Evolutionary conservation across 352 stramenopile species (phyloP), one percentile per base, ranked within the genome.

Genomic region (Phytopythium ostracodes): DNA sequence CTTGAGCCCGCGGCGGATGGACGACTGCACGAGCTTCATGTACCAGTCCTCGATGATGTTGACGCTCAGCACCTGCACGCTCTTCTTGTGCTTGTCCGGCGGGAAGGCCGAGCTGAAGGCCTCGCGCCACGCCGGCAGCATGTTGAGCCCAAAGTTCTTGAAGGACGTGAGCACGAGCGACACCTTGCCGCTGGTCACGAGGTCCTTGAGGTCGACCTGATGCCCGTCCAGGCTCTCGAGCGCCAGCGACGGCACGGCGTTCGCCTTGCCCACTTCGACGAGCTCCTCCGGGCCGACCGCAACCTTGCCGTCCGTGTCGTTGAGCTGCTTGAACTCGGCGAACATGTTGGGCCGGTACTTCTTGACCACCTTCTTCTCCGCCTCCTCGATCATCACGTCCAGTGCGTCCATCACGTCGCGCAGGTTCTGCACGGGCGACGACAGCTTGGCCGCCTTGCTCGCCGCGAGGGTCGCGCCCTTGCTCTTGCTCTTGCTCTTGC

Each of bases 11-110:
- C 66, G 70, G 20, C 73, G 75, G 60, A 95, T 95, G 35, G 81
- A 89, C 0, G 72, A 64, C 27, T 83, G 75, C 50, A 95, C 78
- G 24, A 92, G 64, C 71, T 91, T 91, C 77, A 93, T 91, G 74
- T 95, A 95, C 87, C 87, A 95, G 60, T 95, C 87, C 60, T 95
- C 87, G 24, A 95, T 90, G 66, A 95, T 86, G 61, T 91, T 92
- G 56, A 95, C 72, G 60, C 79, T 83, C 25, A 89, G 53, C 2
- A 84, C 77, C 66, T 92, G 84, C 51, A 90, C 75, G 5, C 44
- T 58, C 18, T 8, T 22, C 17, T 56, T 12, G 51, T 64, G 66
- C 29, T 72, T 44, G 15, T 61, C 52, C 17, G 68, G 54, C 22
- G 43, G 67, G 60, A 92, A 84, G 27, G 73, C 70, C 1, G 71